Conservation (phyloP, 495 filamentous ascomycete genomes). For the Podospora conica region DNA sequence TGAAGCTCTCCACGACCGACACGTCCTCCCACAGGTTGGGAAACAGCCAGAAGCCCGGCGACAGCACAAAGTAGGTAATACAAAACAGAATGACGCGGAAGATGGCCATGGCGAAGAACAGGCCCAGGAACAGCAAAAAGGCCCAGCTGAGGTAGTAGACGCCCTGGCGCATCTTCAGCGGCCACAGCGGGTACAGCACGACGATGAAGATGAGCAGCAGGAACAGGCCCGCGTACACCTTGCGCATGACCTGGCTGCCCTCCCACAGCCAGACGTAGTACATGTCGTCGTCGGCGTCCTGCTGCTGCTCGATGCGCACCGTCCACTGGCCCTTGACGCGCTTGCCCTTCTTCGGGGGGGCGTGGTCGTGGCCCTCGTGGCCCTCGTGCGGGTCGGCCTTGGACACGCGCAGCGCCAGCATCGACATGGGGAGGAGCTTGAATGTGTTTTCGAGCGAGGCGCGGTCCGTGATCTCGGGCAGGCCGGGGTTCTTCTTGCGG, state of each 20-base stretch:
- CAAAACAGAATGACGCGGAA: constrained; percentile 94
- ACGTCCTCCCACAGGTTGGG: constrained; percentile 99
- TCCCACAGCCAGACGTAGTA: constrained; percentile 98
- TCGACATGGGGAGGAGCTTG: constrained; percentile 92
- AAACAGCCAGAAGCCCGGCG: constrained; percentile 94
- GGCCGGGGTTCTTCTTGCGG: constrained; percentile 77
- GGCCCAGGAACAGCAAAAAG: constrained; percentile 80
- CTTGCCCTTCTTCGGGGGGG: constrained; percentile 64
- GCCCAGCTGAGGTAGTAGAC: constrained; percentile 98
- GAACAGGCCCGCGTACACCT: constrained; percentile 79
- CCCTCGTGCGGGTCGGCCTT: constrained; percentile 73
- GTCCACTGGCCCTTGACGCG: constrained; percentile 94
- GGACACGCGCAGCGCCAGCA: constrained; percentile 83
- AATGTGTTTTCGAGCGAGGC: constrained; percentile 85
- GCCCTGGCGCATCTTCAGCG: constrained; percentile 78
- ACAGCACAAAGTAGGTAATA: constrained; percentile 74
- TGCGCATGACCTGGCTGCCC: constrained; percentile 86
- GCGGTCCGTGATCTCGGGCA: constrained; percentile 81
- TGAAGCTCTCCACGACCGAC: constrained; percentile 96
- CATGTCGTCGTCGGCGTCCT: constrained; percentile 82
- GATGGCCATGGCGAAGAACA: constrained; percentile 98
- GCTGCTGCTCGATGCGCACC: constrained; percentile 92
- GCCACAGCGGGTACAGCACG: constrained; percentile 96
- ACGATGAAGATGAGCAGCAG: constrained; percentile 75
- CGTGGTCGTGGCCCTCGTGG: constrained; percentile 69